Evolutionary conservation across 768 basidiomycete species (phyloP), one percentile per base, ranked within the genome.

Genomic region (Chlorophyllum brunneum): DNA sequence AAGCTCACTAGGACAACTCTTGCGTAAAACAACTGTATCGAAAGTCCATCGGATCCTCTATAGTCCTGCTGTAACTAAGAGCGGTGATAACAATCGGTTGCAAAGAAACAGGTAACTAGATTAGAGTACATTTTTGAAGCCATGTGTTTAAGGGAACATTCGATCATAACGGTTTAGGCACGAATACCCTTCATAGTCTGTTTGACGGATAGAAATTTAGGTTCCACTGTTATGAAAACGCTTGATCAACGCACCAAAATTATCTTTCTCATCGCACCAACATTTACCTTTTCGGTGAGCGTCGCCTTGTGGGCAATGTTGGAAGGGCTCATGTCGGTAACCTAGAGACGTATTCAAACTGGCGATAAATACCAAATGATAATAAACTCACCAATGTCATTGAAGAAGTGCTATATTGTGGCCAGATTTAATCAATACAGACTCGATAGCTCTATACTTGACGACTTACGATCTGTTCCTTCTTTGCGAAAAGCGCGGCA

Each of bases 271-370:
- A 57, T 90, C 83, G 63, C 93, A 97, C 81, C 88, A 92, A 61
- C 94, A 95, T 63, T 87, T 92, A 30, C 91, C 91, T 54, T 75
- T 76, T 44, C 73, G 72, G 69, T 93, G 92, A 5, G 79, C 65
- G n/a, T 74, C 78, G n/a, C 83, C 85, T 67, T 84, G 81, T 0
- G 87, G 86, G 65, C 95, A 93, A 66, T 93, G 92, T 66, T 93
- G 90, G 81, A 98, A 98, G 9, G 93, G 92, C 59, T 92, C 86
- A 61, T 98, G 94, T 29, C 85, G 79, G 65, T 97, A 98, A 3
- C 85, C 61, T 62, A 23, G 43, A 31, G 38, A 42, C 20, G 37
- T 27, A 0, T 16, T 26, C 51, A 29, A 44, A 10, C 15, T 34
- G 33, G 27, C 15, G 16, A 23, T 13, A 13, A 29, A 46, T n/a